Conservation (phyloP, 2,329 filamentous ascomycete genomes). For the Zymoseptoria ardabiliae region DNA sequence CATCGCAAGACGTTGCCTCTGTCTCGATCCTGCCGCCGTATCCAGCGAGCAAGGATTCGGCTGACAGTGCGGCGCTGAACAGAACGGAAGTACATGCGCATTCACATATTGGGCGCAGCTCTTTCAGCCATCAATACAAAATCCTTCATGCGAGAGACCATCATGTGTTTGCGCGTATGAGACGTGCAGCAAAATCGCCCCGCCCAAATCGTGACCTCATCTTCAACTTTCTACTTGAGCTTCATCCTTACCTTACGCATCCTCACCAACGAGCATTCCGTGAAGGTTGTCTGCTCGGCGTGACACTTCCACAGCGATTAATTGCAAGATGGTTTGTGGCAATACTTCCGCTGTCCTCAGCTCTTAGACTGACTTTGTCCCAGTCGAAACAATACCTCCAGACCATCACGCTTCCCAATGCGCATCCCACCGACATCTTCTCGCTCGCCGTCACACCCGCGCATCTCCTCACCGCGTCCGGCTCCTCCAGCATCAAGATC, state of each 20-base stretch:
- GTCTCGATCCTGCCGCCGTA: no score
- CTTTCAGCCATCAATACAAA: neutral
- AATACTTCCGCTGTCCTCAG: neutral
- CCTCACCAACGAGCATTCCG: neutral
- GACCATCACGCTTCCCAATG: conserved; percentile 77
- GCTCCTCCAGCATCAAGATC: conserved; percentile 72
- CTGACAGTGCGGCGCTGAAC: no score
- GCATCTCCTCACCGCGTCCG: conserved; percentile 71
- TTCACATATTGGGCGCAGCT: neutral
- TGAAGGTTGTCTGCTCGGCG: neutral
- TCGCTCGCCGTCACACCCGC: conserved; percentile 32
- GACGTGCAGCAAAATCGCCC: neutral
- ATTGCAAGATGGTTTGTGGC: conserved; percentile 1
- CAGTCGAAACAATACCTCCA: conserved; percentile 99
- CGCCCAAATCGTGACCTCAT: neutral
- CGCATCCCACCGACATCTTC: conserved; percentile 31
- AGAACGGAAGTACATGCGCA: no score
- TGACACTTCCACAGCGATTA: neutral
- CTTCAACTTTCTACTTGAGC: conserved; percentile 2
- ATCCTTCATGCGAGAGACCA: neutral
- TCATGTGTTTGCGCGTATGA: neutral
- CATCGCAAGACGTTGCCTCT: no score
- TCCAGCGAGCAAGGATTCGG: no score
- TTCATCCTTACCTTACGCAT: neutral
- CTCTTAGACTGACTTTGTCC: neutral